phyloP scores from a whole-genome alignment of 2,329 filamentous ascomycete species.

The Fusarium sambucinum region DNA sequence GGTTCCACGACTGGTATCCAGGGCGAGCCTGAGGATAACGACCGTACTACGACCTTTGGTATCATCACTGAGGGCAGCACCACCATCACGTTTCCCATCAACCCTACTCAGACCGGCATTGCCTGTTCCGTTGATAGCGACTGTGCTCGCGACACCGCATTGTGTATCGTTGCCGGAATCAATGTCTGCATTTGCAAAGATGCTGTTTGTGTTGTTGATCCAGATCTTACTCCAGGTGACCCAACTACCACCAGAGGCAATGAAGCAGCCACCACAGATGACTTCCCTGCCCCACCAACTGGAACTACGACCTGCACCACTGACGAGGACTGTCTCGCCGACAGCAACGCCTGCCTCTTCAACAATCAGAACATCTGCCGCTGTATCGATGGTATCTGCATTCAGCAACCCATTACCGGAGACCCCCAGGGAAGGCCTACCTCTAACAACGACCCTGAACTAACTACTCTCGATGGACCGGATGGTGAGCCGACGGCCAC shows the following conservation, averaged over 20 bases:
- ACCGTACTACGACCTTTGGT: background rate
- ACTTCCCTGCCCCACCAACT: background rate
- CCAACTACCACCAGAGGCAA: background rate
- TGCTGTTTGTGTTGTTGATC: constrained; percentile 3
- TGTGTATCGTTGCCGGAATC: constrained; percentile 7
- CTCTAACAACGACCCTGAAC: background rate
- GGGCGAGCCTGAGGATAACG: constrained; percentile 1
- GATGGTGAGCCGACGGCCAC: background rate
- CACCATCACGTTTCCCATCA: background rate
- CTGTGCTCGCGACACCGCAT: constrained; percentile 1
- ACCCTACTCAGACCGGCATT: constrained; percentile 1
- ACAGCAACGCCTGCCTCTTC: constrained; percentile 10
- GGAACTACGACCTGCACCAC: background rate
- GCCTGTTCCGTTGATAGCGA: constrained; percentile 11
- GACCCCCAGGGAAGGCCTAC: background rate
- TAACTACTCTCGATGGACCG: background rate
- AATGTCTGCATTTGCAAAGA: constrained; percentile 17
- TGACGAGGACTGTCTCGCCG: constrained; percentile 17
- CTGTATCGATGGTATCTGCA: constrained; percentile 18
- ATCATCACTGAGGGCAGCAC: background rate
- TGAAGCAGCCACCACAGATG: background rate
- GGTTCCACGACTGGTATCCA: background rate
- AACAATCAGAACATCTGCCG: constrained; percentile 9
- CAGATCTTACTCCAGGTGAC: background rate
- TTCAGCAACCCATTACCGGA: constrained; percentile 7